Evolutionary conservation across 2,329 filamentous ascomycete species (phyloP).

Genomic region (Cercospora sojina): DNA sequence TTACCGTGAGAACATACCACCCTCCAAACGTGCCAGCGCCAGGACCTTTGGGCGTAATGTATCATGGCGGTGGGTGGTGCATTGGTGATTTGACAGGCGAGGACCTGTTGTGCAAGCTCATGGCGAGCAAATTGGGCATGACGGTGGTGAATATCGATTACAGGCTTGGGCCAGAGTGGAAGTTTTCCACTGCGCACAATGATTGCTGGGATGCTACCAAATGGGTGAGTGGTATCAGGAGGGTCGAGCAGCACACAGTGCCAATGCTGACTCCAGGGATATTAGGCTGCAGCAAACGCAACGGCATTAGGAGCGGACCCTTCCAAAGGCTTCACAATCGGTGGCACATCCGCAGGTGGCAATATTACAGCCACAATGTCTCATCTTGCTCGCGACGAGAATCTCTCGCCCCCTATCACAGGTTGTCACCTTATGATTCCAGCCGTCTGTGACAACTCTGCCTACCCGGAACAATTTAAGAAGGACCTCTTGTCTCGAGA

Average conservation of each 20-base stretch:
- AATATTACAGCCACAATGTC: conserved; percentile 52
- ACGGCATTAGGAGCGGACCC: conserved; percentile 43
- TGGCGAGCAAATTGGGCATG: conserved; percentile 40
- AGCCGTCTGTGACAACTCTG: conserved; percentile 44
- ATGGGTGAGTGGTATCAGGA: conserved; percentile 39
- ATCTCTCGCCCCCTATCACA: conserved; percentile 45
- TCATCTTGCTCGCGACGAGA: conserved; percentile 45
- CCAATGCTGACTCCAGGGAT: neutral
- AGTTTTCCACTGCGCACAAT: conserved; percentile 51
- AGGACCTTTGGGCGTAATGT: conserved; percentile 40
- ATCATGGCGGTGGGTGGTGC: conserved; percentile 49
- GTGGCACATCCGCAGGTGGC: conserved; percentile 54
- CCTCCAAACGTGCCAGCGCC: conserved; percentile 26
- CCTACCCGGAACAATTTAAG: conserved; percentile 42
- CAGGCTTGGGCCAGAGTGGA: conserved; percentile 53
- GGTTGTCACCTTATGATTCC: conserved; percentile 51
- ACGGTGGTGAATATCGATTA: conserved; percentile 54
- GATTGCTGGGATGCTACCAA: conserved; percentile 50
- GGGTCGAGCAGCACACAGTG: neutral
- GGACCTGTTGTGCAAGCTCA: conserved; percentile 44
- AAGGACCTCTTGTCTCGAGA: conserved; percentile 45
- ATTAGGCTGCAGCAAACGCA: conserved; percentile 40
- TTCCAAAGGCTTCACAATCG: conserved; percentile 50
- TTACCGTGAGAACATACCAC: conserved; percentile 32
- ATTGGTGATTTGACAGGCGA: conserved; percentile 48